Evolutionary conservation across 2,329 filamentous ascomycete species (phyloP).

Genomic region (Trichoderma sp.): DNA sequence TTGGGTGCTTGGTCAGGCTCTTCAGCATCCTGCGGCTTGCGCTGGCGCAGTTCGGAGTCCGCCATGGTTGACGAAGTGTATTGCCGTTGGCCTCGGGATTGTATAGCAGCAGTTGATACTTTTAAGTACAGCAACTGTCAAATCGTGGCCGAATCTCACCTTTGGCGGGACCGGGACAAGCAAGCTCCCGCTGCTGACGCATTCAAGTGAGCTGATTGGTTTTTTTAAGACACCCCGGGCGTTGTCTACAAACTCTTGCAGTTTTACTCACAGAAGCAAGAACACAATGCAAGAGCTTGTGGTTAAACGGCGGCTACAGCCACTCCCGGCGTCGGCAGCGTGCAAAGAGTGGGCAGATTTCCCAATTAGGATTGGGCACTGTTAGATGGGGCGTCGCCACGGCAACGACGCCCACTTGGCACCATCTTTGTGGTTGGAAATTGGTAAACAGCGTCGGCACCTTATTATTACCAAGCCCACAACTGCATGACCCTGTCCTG

Average conservation of each 20-base stretch:
- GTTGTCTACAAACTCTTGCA: background rate
- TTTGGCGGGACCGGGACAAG: slow-evolving; percentile 13
- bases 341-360: background rate
- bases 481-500: slow-evolving; percentile 19
- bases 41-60: slow-evolving; percentile 50
- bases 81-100: background rate
- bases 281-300: background rate
- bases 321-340: background rate
- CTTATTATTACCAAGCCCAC: slow-evolving; percentile 22
- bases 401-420: slow-evolving; percentile 32
- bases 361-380: slow-evolving; percentile 28
- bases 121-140: slow-evolving; percentile 20
- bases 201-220: slow-evolving; percentile 5
- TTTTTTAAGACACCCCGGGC: slow-evolving; percentile 31
- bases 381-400: slow-evolving; percentile 34
- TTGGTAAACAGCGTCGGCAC: slow-evolving; percentile 35
- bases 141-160: background rate
- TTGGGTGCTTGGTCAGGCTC: slow-evolving; percentile 36
- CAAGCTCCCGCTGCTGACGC: slow-evolving; percentile 17
- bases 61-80: slow-evolving; percentile 38
- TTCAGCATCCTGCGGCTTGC: slow-evolving; percentile 43
- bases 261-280: background rate
- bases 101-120: background rate
- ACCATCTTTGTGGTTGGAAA: slow-evolving; percentile 31
- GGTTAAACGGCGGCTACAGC: background rate